Evolutionary conservation across 2,329 filamentous ascomycete species (phyloP).

Genomic region (Aspergillus thermomutatus): DNA sequence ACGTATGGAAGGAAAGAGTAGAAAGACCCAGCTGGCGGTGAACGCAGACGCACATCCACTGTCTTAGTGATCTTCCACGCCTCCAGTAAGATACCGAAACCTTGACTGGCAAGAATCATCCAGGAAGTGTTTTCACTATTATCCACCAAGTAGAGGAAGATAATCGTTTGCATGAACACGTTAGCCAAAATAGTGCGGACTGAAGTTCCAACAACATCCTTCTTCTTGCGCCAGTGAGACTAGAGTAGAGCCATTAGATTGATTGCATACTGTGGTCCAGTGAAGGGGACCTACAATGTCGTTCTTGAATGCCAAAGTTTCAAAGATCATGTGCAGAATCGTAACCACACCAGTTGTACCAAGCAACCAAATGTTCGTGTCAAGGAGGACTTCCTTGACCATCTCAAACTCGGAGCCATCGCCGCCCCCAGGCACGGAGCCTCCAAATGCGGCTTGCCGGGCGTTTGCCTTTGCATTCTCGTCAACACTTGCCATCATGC

Average conservation of each 20-base stretch:
- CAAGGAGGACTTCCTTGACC: constrained; percentile 91
- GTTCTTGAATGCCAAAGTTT: constrained; percentile 93
- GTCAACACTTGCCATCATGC: constrained; percentile 77
- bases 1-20: constrained; percentile 76
- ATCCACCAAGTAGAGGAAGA: constrained; percentile 95
- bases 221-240: constrained; percentile 98
- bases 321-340: constrained; percentile 89
- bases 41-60: constrained; percentile 79
- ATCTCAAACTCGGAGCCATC: constrained; percentile 95
- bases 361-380: constrained; percentile 90
- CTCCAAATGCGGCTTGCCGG: constrained; percentile 71
- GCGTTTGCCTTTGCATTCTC: constrained; percentile 81
- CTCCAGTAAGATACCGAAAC: constrained; percentile 73
- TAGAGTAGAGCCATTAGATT: constrained; percentile 12
- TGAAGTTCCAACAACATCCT: constrained; percentile 95
- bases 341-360: constrained; percentile 79
- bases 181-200: constrained; percentile 95
- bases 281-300: constrained; percentile 63
- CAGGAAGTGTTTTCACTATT: constrained; percentile 97
- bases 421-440: constrained; percentile 68
- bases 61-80: constrained; percentile 97
- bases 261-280: background rate
- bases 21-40: constrained; percentile 63
- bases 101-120: constrained; percentile 97
- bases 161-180: constrained; percentile 93